Evolutionary conservation across 139 green algal genomes (phyloP).

Genomic region (Yamagishiella unicocca): DNA sequence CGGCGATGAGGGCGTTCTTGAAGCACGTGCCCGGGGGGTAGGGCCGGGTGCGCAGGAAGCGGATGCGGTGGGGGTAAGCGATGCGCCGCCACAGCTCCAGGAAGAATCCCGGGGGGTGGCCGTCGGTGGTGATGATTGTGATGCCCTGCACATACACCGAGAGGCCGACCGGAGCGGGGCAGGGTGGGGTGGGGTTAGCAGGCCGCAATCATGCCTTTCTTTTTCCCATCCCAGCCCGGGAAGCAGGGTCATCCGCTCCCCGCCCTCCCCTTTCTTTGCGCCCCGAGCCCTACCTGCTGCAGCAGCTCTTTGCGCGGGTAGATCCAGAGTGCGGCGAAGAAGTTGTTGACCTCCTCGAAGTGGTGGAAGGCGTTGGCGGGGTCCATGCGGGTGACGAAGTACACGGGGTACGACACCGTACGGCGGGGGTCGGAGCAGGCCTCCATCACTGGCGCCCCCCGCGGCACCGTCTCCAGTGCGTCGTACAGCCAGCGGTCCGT

Average conservation of each 20-base stretch:
- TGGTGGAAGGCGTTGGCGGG: constrained; percentile 46
- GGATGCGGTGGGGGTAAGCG: constrained; percentile 22
- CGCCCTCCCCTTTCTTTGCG: background rate
- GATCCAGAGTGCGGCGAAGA: constrained; percentile 13
- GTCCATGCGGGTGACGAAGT: constrained; percentile 48
- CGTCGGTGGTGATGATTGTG: constrained; percentile 23
- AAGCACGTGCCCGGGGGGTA: constrained; percentile 40
- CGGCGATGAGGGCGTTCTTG: constrained; percentile 20
- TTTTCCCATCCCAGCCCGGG: no score
- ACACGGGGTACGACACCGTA: constrained; percentile 21
- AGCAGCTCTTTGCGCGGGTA: constrained; percentile 23
- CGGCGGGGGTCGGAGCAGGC: constrained; percentile 10
- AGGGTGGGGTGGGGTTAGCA: no score
- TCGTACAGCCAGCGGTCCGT: constrained; percentile 41
- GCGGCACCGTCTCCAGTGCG: background rate
- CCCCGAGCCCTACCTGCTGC: constrained; percentile 5
- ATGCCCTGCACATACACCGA: constrained; percentile 43
- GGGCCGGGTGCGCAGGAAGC: constrained; percentile 22
- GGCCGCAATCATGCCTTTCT: no score
- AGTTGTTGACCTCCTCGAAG: constrained; percentile 35
- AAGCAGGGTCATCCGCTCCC: no score
- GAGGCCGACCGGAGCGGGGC: no score
- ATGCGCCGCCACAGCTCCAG: constrained; percentile 46
- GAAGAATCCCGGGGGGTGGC: constrained; percentile 7
- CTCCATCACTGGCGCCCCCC: background rate